Evolutionary conservation across 148 eudicot genomes (phyloP), one percentile per base, ranked within the genome.

Genomic region (Tetragonia tetragonoides): DNA sequence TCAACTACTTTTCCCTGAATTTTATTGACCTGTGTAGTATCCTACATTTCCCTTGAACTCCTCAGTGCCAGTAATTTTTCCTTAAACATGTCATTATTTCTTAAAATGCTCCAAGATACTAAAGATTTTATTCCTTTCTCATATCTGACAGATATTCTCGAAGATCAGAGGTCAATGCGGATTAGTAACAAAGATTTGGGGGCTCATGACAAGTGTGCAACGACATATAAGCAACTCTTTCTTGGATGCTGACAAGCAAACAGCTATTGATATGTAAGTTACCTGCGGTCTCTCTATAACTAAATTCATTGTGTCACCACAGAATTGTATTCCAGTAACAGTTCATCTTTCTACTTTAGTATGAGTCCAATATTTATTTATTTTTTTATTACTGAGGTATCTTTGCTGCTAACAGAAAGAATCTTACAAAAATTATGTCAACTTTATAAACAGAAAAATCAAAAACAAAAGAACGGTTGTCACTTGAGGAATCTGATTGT

Each of bases 241-340:
- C 87, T 80, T 84, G 89, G 99, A 93, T 82, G 85, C 78, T n/a
- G 88, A 87, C 76, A 95, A 93, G 83, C 99, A 95, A 87, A 87
- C 90, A 78, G 97, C 97, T 67, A 91, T 95, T 42, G 90, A 95
- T 81, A 67, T 93, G 99, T 95, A 88, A 89, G 97, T 82, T 21
- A 37, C 23, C 54, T 41, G 11, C 40, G 10, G 41, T 67, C 12
- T 34, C 12, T 67, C 41, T 18, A 7, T 67, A 44, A 42, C 6
- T 5, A 39, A 37, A 5, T 65, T 65, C 39, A 28, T 20, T 18
- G 49, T 44, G 5, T 44, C 34, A 28, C 34, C 34, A 28, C 44
- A 28, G 23, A 20, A 28, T 6, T 20, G n/a, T 5, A 60, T 28
- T 60, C 64, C 17, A 20, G 6, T 2, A 60, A 6, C 5, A 60